phyloP scores from a whole-genome alignment of 345 rosid genomes.

The Populus alba region DNA sequence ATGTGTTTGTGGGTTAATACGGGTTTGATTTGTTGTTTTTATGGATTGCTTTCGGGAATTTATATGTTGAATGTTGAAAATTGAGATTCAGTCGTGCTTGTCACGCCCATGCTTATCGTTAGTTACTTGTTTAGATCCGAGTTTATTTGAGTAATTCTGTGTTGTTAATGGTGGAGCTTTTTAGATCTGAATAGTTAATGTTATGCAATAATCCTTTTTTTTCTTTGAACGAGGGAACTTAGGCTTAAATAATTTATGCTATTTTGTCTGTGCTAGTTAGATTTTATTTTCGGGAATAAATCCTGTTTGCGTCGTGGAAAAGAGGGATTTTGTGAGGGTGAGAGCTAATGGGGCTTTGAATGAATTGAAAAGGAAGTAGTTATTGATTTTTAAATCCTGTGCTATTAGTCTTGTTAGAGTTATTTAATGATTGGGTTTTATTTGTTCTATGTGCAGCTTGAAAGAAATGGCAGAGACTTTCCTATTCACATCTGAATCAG shows the following conservation, averaged over 20 bases:
- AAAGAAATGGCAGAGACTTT: constrained; percentile 10
- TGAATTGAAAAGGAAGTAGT: neutral
- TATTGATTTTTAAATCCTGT: neutral
- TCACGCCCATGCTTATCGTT: neutral
- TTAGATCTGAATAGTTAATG: neutral
- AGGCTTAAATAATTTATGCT: neutral
- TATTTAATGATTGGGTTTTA: neutral
- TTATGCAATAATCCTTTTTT: neutral
- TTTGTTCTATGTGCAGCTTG: neutral
- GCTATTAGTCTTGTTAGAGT: neutral
- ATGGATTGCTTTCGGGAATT: neutral
- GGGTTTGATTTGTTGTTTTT: neutral
- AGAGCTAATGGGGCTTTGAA: neutral
- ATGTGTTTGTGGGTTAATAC: neutral
- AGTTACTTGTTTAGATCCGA: neutral
- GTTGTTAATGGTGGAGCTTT: neutral
- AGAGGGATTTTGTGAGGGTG: neutral
- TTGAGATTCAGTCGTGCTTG: neutral
- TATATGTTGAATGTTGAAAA: neutral
- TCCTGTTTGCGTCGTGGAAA: neutral
- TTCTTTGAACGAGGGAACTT: neutral
- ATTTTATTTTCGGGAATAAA: neutral
- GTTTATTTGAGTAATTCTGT: neutral
- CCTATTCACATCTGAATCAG: constrained; percentile 16
- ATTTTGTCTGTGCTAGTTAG: neutral